Base-by-base conservation (phyloP, 768 basidiomycete species). In the Tylopilus plumbeoviolaceoides region DNA sequence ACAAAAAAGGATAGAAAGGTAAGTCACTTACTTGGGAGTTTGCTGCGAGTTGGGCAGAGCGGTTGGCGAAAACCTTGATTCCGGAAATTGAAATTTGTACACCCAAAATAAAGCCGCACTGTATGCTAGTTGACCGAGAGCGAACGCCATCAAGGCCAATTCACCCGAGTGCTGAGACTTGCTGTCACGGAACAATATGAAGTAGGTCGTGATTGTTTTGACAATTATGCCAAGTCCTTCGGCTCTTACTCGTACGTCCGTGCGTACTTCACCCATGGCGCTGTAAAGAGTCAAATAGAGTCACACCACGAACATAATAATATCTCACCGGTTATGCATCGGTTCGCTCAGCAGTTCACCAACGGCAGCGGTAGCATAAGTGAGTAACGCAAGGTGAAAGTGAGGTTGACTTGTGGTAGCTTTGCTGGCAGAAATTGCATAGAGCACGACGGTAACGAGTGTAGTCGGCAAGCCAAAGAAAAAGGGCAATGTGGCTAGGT, bases 301-400 rank as follows among this genome's bases (percentile, higher is more conserved):
- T 42, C 17, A 27, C 47, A 36, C 4, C 27, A 42, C 4, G 44
- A 44, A 46, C 25, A 17, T 25, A 54, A 57, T 44, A 36, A 45
- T 38, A 50, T 51, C 82, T 68, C 65, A 85, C 84, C 72, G 69
- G 59, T 90, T 88, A 66, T 90, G 86, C 72, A 85, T 77, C 5
- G 94, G 94, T 69, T 98, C 95, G 40, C 85, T 82, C 51, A 83
- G 61, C 46, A 98, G 77, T 68, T 98, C 95, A 43, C 83, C 58
- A 28, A 91, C 60, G 2, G 91, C 89, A 0, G 92, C 83, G 1
- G 83, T 20, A 14, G 84, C 83, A 69, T 98, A 97, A 10, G 90
- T 67, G 2, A 67, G 61, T 30, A 95, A 77, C 2, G 90, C 83
- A 21, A 70, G 57, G 35, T 68, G 57, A 63, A 97, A 94, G 60